Evolutionary conservation across 345 rosid genomes (phyloP).

Genomic region (Garcia nutans): DNA sequence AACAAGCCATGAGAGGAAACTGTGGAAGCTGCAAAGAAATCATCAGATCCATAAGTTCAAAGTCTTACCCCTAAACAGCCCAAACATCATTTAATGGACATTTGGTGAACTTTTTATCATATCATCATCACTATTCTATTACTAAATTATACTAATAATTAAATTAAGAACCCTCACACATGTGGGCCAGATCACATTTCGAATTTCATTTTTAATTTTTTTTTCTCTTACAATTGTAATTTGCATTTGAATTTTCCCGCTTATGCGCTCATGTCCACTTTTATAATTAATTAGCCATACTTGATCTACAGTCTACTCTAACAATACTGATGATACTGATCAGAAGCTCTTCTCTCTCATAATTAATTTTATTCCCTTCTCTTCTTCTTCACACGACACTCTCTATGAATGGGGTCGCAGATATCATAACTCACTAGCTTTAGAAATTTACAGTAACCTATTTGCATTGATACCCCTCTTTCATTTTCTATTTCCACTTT

Average conservation of each 20-base stretch:
- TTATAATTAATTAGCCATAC: too few species aligned
- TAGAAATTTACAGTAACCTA: constrained; percentile 19
- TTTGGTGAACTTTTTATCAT: constrained; percentile 20
- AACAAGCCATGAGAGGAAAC: neutral
- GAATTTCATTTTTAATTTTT: too few species aligned
- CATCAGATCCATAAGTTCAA: constrained; percentile 2
- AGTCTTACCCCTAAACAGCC: constrained; percentile 1
- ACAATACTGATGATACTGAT: neutral
- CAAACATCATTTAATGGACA: constrained; percentile 26
- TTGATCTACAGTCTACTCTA: neutral
- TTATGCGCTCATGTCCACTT: neutral
- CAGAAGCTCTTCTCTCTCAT: constrained; percentile 6
- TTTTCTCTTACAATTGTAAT: too few species aligned
- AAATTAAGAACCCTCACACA: neutral
- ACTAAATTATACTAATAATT: neutral
- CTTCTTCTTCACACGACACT: constrained; percentile 11
- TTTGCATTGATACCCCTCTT: constrained; percentile 18
- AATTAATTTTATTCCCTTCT: constrained; percentile 7
- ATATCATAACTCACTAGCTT: neutral
- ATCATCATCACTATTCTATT: neutral
- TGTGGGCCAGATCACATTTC: neutral
- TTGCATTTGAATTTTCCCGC: constrained; percentile 31
- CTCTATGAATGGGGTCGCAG: neutral
- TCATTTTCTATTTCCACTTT: constrained; percentile 1
- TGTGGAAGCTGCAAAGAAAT: neutral